Percentiles rank a stretch among this genome's conserved stretches.
Evolutionary conservation across 2,329 filamentous ascomycete species (phyloP).

Genomic region (Pseudogymnoascus sp.): DNA sequence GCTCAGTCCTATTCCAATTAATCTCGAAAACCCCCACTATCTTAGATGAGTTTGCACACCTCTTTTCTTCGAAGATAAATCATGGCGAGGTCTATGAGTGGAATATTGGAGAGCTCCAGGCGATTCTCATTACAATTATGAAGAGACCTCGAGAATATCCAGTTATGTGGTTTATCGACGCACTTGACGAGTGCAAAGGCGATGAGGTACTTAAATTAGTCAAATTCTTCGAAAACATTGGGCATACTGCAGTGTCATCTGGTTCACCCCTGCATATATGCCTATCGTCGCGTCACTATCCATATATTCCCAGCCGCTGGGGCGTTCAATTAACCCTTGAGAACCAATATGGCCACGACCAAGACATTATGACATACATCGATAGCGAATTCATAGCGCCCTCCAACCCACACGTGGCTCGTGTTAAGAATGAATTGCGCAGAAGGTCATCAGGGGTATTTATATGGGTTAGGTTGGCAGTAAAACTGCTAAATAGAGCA

Average conservation of each 20-base stretch:
- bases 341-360: constrained; percentile 21
- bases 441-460: constrained; percentile 22
- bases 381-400: constrained; percentile 20
- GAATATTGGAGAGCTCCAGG: background rate
- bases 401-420: constrained; percentile 14
- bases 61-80: constrained; percentile 15
- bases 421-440: constrained; percentile 18
- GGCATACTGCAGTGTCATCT: constrained; percentile 12
- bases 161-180: constrained; percentile 36
- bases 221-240: constrained; percentile 24
- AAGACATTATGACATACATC: constrained; percentile 26
- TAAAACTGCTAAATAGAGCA: constrained; percentile 36
- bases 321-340: constrained; percentile 22
- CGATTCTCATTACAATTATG: background rate
- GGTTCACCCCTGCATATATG: constrained; percentile 16
- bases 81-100: background rate
- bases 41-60: constrained; percentile 23
- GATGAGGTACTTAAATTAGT: constrained; percentile 28
- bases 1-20: constrained; percentile 40
- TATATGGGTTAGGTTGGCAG: constrained; percentile 24
- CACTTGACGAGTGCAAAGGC: constrained; percentile 39
- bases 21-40: constrained; percentile 31
- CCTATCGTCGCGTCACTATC: constrained; percentile 27
- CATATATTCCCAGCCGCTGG: constrained; percentile 20
- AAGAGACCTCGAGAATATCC: background rate